Percentiles rank a stretch among this genome's conserved stretches.
phyloP scores from a whole-genome alignment of 805 yeast species.

The Lipomyces mesembrius region DNA sequence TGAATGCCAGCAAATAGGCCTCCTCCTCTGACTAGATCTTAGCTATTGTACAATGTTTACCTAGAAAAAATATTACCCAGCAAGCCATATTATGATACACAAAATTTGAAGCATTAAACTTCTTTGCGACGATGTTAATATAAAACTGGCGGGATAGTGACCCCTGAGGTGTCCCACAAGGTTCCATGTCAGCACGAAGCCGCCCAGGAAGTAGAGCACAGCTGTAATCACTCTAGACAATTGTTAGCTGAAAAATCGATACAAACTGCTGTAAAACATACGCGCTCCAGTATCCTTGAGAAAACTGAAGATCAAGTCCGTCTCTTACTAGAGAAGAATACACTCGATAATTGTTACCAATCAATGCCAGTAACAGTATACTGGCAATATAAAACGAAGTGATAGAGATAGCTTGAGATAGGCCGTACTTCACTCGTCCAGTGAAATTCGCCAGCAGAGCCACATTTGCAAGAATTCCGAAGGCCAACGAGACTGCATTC shows the following conservation, averaged over 20 bases:
- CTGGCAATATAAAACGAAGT: constrained; percentile 68
- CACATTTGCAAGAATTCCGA: constrained; percentile 71
- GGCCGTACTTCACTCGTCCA: constrained; percentile 58
- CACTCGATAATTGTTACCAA: neutral
- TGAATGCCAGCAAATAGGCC: constrained; percentile 57
- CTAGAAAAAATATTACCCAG: constrained; percentile 35
- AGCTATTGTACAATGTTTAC: neutral
- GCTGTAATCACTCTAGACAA: constrained; percentile 54
- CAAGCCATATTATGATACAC: constrained; percentile 66
- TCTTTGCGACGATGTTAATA: constrained; percentile 68
- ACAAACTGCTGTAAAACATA: constrained; percentile 35
- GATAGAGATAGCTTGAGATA: constrained; percentile 66
- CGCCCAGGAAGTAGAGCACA: constrained; percentile 62
- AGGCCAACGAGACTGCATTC: constrained; percentile 64
- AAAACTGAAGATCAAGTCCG: constrained; percentile 40
- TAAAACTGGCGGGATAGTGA: constrained; percentile 73
- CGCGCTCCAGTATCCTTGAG: constrained; percentile 77
- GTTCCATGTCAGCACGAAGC: constrained; percentile 60
- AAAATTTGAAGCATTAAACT: constrained; percentile 73
- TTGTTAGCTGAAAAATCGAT: constrained; percentile 39
- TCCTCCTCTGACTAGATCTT: constrained; percentile 57
- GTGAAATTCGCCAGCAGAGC: constrained; percentile 74
- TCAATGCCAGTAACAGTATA: constrained; percentile 54
- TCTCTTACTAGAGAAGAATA: neutral
- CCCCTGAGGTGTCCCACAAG: constrained; percentile 61